phyloP scores from a whole-genome alignment of 2,329 filamentous ascomycete genomes.

The Penicillium sp. region DNA sequence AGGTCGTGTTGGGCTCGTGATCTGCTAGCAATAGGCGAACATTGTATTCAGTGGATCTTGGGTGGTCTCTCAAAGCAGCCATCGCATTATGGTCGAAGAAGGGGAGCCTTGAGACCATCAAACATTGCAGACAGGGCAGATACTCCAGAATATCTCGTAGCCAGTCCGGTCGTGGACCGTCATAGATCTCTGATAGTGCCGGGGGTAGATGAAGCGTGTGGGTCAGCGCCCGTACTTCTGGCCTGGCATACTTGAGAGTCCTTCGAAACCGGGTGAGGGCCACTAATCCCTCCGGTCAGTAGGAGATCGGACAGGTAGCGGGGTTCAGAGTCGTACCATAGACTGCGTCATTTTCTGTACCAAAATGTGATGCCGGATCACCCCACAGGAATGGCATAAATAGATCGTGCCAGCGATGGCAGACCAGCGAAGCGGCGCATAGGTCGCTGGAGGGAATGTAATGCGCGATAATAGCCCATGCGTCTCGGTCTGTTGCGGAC shows the following conservation, averaged over 20 bases:
- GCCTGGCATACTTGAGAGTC: slow-evolving; percentile 56
- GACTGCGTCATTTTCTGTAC: slow-evolving; percentile 60
- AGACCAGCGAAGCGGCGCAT: slow-evolving; percentile 59
- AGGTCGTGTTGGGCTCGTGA: slow-evolving; percentile 61
- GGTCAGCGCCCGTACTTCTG: slow-evolving; percentile 56
- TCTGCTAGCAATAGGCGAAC: slow-evolving; percentile 60
- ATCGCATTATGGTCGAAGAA: slow-evolving; percentile 65
- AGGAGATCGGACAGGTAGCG: not conserved
- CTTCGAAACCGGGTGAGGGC: slow-evolving; percentile 62
- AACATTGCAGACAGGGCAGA: slow-evolving; percentile 60
- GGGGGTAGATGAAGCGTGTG: slow-evolving; percentile 65
- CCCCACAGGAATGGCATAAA: slow-evolving; percentile 64
- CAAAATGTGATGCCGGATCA: slow-evolving; percentile 64
- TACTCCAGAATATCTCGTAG: slow-evolving; percentile 60
- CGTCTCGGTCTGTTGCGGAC: slow-evolving; percentile 56
- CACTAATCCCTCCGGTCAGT: slow-evolving; percentile 41
- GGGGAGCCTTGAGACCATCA: slow-evolving; percentile 60
- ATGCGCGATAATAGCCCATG: slow-evolving; percentile 58
- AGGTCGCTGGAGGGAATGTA: slow-evolving; percentile 60
- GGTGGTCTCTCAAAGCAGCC: slow-evolving; percentile 47
- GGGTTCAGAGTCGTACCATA: slow-evolving; percentile 47
- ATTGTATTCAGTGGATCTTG: slow-evolving; percentile 41
- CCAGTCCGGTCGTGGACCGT: slow-evolving; percentile 61
- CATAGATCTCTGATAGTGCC: slow-evolving; percentile 62
- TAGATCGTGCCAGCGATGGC: slow-evolving; percentile 58